Evolutionary conservation across 2,329 filamentous ascomycete species (phyloP), one percentile per base, ranked within the genome.

Genomic region (Albophoma yamanashiensis): DNA sequence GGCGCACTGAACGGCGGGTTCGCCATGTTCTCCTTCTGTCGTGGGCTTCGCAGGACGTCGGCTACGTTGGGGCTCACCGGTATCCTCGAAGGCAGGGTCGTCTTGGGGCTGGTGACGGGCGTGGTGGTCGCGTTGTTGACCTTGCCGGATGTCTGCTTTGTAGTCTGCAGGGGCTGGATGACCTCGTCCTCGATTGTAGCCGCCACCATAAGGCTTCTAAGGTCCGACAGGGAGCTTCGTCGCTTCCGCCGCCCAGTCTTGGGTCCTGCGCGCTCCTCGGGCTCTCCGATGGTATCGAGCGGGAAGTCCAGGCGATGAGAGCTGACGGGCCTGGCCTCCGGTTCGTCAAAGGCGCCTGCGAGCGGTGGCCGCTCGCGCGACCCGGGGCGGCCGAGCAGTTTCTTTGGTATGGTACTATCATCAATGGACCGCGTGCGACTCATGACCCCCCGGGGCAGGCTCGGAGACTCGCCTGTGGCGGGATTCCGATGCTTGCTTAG

Each of bases 221-320:
- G 79, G 71, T 97, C 93, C 5, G 92, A 96, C 50, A 97, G 76
- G 34, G 92, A 97, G 75, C 92, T 97, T 70, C 93, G 87, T 59
- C 93, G 83, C 77, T 96, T 97, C 64, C 87, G 92, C 70, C 83
- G 86, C 53, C 78, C 75, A n/a, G 71, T 71, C 64, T 76, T 80
- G 1, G 70, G 62, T 4, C 70, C 64, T 11, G 67, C 64, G 6
- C 73, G 70, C 59, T 81, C 79, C 20, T 73, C 74, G 0, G 83
- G 83, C 67, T 85, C 83, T 20, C 82, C 82, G 57, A 86, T 85
- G 0, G 83, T 85, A 67, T 83, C 82, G 1, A 85, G 74, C 53
- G 78, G 76, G 12, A 80, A 82, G 65, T 83, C 81, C 22, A 82
- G 73, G 45, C 79, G 78, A 64, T 84, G 78, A 2, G 83, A 83